Base-by-base conservation (phyloP, 306 rosid genomes). In the Quercus berberidifolia region DNA sequence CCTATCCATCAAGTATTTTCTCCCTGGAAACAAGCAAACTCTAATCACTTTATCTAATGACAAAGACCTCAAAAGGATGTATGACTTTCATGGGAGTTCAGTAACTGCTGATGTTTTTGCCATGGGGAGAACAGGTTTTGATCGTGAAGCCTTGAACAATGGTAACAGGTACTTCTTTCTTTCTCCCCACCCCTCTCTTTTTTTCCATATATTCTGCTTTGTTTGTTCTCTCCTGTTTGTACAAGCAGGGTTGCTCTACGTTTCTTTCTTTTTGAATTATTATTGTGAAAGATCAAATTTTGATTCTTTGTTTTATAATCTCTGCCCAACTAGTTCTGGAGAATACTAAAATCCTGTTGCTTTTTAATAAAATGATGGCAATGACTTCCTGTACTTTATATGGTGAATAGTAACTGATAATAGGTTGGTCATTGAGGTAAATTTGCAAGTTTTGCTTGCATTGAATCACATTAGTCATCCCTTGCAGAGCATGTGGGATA, bases 21-120 rank as follows among this genome's bases (percentile, higher is more conserved):
- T 89, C 11, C 90, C 90, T 0, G 89, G 89, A 58, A 89, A 89
- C 75, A 75, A 58, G 76, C 81, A 76, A 78, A 89, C 90, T 56
- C 87, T 83, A 7, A 86, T 89, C 65, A 80, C 75, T 33, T 13
- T 89, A 75, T 79, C 90, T 51, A 86, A 74, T 76, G 92, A 89
- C 74, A 87, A 72, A 68, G 86, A 80, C 82, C 65, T 89, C 56
- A 86, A 78, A 71, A 84, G 92, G 84, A 86, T 89, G 92, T 86
- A 82, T 55, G 87, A 83, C 3, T 89, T 86, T 68, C 88, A 85
- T 70, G 81, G 15, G n/a, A 81, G 75, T 78, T 85, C 80, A n/a
- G 76, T 86, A 43, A 89, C 90, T 43, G 90, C 87, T 28, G 89
- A 89, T 51, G 80, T 86, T 78, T 89, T 82, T 69, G 74, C 85